These are phyloP conservation scores for Mortierella sp. DNA, from an alignment of 371 early-diverging fungal genomes.

Conservation along the genomic window DNA sequence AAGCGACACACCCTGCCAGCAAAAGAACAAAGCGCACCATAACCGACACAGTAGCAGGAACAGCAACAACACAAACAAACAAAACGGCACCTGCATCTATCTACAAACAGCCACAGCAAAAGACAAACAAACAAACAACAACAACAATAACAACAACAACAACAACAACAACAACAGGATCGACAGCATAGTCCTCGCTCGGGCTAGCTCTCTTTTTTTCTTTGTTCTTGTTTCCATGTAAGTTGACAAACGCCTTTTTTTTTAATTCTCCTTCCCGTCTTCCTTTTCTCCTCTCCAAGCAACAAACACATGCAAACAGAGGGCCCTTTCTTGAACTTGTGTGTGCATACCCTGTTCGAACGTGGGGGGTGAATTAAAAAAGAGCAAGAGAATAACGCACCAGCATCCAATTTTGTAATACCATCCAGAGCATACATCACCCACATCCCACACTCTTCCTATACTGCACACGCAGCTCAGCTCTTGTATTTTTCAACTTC, in stretches of 20 bases:
- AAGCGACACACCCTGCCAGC: not conserved
- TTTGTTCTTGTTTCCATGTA: not conserved
- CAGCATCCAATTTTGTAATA: slow-evolving; percentile 12
- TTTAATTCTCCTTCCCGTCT: not conserved
- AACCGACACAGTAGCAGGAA: not conserved
- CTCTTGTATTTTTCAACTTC: not conserved
- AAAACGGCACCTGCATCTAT: not conserved
- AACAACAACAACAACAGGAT: not conserved
- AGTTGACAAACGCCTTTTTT: too few species aligned
- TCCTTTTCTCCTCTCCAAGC: not conserved
- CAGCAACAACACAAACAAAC: not conserved
- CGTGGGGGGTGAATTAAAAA: slow-evolving; percentile 1
- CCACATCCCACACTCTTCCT: not conserved
- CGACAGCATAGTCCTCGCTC: not conserved
- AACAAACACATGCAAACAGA: slow-evolving; percentile 6
- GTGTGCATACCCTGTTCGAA: not conserved
- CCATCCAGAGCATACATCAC: not conserved
- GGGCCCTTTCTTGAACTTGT: not conserved
- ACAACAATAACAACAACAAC: not conserved
- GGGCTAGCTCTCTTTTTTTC: not conserved
- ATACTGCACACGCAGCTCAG: not conserved
- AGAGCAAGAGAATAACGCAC: slow-evolving; percentile 1
- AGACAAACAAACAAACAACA: not conserved
- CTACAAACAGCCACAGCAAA: not conserved
- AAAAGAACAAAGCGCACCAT: not conserved